Evolutionary conservation across 208 protist species (phyloP).

Genomic region (Leishmania major): DNA sequence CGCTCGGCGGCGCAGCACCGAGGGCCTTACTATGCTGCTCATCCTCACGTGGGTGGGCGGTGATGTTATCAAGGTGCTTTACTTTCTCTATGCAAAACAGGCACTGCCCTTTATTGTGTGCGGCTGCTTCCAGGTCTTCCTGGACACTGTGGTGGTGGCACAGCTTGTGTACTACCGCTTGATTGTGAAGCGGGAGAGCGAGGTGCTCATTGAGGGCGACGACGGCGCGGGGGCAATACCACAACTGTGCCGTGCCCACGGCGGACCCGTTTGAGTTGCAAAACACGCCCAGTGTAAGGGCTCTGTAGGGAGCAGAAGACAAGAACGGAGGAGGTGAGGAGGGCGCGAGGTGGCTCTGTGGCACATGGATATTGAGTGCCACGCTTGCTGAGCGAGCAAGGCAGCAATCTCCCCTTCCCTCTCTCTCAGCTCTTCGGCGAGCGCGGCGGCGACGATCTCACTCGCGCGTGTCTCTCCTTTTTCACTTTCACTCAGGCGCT

Average conservation of each 20-base stretch:
- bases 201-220: neutral
- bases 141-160: conserved; percentile 68
- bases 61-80: conserved; percentile 74
- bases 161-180: conserved; percentile 60
- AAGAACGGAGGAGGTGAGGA: neutral
- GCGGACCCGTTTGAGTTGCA: neutral
- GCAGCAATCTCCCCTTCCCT: neutral
- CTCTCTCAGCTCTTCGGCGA: neutral
- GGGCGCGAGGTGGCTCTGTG: neutral
- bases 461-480: neutral
- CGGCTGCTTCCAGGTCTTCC: conserved; percentile 53
- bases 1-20: conserved; percentile 55
- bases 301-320: neutral
- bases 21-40: conserved; percentile 64
- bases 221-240: neutral
- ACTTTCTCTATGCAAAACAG: conserved; percentile 62
- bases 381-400: neutral
- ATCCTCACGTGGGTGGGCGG: conserved; percentile 74
- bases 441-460: neutral
- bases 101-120: conserved; percentile 76
- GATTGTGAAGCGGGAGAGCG: neutral
- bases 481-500: neutral
- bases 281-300: neutral
- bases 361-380: neutral
- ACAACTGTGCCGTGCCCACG: neutral